phyloP scores from a whole-genome alignment of 441 rosid species.

The Gossypium schwendimanii region DNA sequence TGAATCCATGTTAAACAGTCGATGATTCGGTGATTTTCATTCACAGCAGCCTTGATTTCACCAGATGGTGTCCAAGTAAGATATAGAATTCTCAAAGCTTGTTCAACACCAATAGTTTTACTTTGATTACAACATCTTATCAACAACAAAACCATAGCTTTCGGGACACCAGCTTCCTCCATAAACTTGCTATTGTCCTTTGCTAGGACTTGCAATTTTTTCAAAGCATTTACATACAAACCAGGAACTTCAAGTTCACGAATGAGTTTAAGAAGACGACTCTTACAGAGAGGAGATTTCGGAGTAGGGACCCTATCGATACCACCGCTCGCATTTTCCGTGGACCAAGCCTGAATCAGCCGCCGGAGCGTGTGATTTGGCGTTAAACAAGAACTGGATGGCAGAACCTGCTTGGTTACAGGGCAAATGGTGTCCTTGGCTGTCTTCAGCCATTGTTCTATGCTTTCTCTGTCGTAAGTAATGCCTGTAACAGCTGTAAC shows the following conservation, averaged over 20 bases:
- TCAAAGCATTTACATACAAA: constrained; percentile 5
- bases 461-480: constrained; percentile 53
- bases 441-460: constrained; percentile 40
- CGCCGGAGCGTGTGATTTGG: constrained; percentile 45
- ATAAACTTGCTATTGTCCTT: constrained; percentile 19
- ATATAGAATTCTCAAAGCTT: constrained; percentile 30
- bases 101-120: constrained; percentile 20
- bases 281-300: constrained; percentile 21
- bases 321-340: constrained; percentile 17
- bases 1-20: constrained; percentile 34
- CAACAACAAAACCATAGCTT: constrained; percentile 23
- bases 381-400: constrained; percentile 30
- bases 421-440: constrained; percentile 33
- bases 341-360: constrained; percentile 49
- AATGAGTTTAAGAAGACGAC: constrained; percentile 21
- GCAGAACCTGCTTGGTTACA: constrained; percentile 44
- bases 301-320: constrained; percentile 31
- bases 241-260: constrained; percentile 22
- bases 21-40: constrained; percentile 24
- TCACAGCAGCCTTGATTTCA: constrained; percentile 21
- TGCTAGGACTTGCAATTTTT: constrained; percentile 29
- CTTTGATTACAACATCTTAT: constrained; percentile 17
- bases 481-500: constrained; percentile 54
- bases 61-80: constrained; percentile 24
- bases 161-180: constrained; percentile 23